Conservation (phyloP, 768 basidiomycete species). For the Lactifluus pinguis region DNA sequence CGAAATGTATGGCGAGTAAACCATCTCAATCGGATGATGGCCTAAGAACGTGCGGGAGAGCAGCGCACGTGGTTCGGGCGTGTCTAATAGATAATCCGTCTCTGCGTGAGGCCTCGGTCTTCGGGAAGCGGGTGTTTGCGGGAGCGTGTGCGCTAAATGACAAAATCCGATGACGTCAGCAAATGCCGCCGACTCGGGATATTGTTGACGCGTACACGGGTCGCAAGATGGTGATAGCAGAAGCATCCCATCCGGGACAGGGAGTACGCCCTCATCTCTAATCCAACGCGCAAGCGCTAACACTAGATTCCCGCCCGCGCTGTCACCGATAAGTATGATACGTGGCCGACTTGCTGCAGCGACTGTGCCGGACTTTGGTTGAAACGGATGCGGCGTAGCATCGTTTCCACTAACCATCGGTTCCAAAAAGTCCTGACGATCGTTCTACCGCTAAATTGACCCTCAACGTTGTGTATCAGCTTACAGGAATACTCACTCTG, state of each 20-base stretch:
- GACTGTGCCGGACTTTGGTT: constrained; percentile 3
- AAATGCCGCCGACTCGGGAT: constrained; percentile 20
- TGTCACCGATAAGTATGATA: constrained; percentile 45
- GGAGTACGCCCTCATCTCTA: constrained; percentile 40
- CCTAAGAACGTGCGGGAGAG: constrained; percentile 48
- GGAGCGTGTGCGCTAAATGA: constrained; percentile 36
- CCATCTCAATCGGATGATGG: constrained; percentile 27
- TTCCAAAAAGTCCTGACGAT: not conserved
- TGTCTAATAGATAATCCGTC: constrained; percentile 46
- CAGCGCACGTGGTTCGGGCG: constrained; percentile 42
- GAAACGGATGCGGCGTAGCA: not conserved
- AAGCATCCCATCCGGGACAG: constrained; percentile 37
- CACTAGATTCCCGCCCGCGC: constrained; percentile 46
- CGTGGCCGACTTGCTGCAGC: constrained; percentile 21
- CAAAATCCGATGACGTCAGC: not conserved
- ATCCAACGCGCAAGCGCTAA: constrained; percentile 45
- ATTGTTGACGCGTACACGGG: constrained; percentile 23
- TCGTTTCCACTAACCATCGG: constrained; percentile 15
- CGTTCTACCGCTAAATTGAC: not conserved
- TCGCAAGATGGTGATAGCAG: constrained; percentile 37
- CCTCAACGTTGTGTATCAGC: not conserved
- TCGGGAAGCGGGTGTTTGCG: constrained; percentile 39
- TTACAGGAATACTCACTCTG: not conserved
- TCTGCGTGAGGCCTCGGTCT: constrained; percentile 40
- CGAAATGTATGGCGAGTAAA: constrained; percentile 29